phyloP scores from a whole-genome alignment of 2,329 filamentous ascomycete genomes.

The Botrytis aclada region DNA sequence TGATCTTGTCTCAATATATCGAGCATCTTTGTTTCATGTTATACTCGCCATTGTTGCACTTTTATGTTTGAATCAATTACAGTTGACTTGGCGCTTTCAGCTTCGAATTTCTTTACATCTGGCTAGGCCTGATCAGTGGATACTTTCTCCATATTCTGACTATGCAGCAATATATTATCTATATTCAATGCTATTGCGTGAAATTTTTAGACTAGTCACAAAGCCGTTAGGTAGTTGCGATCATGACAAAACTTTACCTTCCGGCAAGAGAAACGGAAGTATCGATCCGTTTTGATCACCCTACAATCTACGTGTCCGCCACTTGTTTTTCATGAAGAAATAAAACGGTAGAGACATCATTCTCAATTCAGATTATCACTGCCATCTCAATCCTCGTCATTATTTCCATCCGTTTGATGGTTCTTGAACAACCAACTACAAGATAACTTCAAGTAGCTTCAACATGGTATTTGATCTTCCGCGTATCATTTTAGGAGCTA shows the following conservation, averaged over 20 bases:
- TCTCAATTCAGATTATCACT: background rate
- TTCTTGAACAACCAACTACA: background rate
- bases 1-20: background rate
- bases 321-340: background rate
- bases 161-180: background rate
- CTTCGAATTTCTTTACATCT: background rate
- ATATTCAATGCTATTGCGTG: background rate
- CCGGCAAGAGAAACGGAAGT: background rate
- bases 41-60: background rate
- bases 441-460: background rate
- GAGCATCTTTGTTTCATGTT: background rate
- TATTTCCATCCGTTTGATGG: background rate
- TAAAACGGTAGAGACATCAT: background rate
- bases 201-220: background rate
- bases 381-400: background rate
- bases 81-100: background rate
- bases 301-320: background rate
- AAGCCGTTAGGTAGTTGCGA: background rate
- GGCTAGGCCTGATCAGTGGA: background rate
- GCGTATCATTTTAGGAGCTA: background rate
- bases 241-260: background rate
- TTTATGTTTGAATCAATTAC: background rate
- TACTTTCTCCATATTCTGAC: background rate
- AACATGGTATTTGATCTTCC: background rate
- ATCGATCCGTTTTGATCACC: background rate